A percentile compares a stretch with the other conserved stretches of the same genome.
Conservation (phyloP, 441 rosid species). For the Breynia disticha region DNA sequence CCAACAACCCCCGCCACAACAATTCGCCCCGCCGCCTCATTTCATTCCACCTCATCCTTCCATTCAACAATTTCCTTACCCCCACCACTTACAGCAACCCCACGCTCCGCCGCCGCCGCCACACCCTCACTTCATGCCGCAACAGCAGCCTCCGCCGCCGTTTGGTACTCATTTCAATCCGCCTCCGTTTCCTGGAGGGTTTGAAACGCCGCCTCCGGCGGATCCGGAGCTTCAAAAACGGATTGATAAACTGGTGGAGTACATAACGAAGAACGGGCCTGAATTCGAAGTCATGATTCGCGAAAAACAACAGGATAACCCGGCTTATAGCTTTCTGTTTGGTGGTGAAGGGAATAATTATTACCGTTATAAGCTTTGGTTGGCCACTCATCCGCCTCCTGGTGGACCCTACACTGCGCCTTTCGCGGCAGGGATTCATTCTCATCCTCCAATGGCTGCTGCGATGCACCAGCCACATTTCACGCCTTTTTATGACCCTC, state of each 20-base stretch:
- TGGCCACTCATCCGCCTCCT: slow-evolving; percentile 50
- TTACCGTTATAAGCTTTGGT: slow-evolving; percentile 78
- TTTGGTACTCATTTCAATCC: slow-evolving; percentile 64
- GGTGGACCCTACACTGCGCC: slow-evolving; percentile 56
- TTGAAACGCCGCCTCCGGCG: slow-evolving; percentile 72
- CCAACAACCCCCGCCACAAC: slow-evolving; percentile 28
- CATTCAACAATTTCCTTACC: slow-evolving; percentile 76
- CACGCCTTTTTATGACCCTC: slow-evolving; percentile 68
- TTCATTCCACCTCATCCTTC: slow-evolving; percentile 73
- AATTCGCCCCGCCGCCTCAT: slow-evolving; percentile 46
- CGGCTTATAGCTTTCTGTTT: slow-evolving; percentile 77
- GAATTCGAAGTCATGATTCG: slow-evolving; percentile 97
- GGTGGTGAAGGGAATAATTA: slow-evolving; percentile 93
- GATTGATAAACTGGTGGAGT: slow-evolving; percentile 90
- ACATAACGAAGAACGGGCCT: slow-evolving; percentile 81
- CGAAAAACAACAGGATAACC: slow-evolving; percentile 89
- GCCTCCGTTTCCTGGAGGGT: slow-evolving; percentile 50
- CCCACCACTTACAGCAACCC: slow-evolving; percentile 48
- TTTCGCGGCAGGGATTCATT: slow-evolving; percentile 58
- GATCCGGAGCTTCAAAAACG: slow-evolving; percentile 94
- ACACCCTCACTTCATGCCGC: slow-evolving; percentile 60
- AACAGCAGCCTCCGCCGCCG: slow-evolving; percentile 54
- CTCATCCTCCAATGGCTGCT: slow-evolving; percentile 47
- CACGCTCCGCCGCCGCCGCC: slow-evolving; percentile 39
- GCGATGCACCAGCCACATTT: slow-evolving; percentile 71